Conservation (phyloP, 2,329 filamentous ascomycete species). For the Zymoseptoria tritici region DNA sequence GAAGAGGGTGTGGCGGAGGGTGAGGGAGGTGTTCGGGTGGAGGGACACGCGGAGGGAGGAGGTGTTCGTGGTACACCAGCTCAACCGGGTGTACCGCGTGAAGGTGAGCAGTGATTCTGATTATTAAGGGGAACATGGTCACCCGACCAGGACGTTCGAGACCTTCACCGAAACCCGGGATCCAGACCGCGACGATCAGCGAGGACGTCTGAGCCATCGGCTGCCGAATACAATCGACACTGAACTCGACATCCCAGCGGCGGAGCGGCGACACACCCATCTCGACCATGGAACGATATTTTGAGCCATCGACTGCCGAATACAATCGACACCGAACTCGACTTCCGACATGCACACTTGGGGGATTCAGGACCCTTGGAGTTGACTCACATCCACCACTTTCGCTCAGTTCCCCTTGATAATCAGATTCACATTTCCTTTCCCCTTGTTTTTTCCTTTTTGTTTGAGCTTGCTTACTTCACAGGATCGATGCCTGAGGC, state of each 20-base stretch:
- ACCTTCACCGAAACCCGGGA: neutral
- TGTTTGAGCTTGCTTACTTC: neutral
- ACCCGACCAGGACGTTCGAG: neutral
- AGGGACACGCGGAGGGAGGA: too few species aligned
- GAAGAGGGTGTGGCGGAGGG: neutral
- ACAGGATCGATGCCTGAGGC: neutral
- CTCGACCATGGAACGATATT: neutral
- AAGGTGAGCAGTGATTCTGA: too few species aligned
- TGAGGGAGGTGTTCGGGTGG: neutral
- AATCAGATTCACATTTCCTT: neutral
- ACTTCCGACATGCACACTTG: neutral
- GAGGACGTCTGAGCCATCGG: neutral
- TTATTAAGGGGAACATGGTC: too few species aligned
- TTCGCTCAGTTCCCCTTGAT: neutral
- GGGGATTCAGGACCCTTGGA: neutral
- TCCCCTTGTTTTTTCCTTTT: neutral
- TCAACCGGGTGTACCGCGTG: too few species aligned
- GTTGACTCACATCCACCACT: neutral
- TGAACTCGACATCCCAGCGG: neutral
- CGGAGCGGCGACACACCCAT: neutral
- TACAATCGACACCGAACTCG: neutral
- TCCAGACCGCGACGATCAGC: neutral
- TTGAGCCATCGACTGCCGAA: neutral
- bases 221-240: neutral
- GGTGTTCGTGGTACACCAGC: too few species aligned